Evolutionary conservation across 1,139 yeast species (phyloP), one percentile per base, ranked within the genome.

Genomic region (Hemisphaericaspora xylanilytica): DNA sequence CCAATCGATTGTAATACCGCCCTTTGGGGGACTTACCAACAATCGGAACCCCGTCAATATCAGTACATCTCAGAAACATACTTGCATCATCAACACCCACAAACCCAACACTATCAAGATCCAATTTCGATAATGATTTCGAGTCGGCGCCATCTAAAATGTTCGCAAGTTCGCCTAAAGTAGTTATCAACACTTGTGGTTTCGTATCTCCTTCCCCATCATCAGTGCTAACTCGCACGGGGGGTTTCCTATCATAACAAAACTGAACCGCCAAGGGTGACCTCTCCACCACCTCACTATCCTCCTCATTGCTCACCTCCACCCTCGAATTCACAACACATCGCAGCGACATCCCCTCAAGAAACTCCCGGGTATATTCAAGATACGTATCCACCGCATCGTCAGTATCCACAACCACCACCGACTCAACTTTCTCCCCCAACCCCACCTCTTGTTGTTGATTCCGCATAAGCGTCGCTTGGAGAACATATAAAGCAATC

Each of bases 331-430:
- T 22, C 28, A 33, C 33, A 29, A 29, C 25, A 17, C 30, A 20
- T 28, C n/a, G 12, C 8, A 29, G n/a, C 34, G 28, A 5, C 10
- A 32, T 30, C 13, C 33, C 38, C 4, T 40, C 62, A 58, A 11
- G 58, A 45, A 11, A 51, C 58, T 15, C 45, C 28, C 3, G 50
- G 42, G 22, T 37, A 39, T 50, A 46, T 5, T 38, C 18, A 27
- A 46, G 40, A 37, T 60, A 63, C 35, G 52, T 50, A 13, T 48
- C 44, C 9, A 64, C 53, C 32, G 56, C 27, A 7, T 46, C 51
- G 28, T 53, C 54, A 8, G 65, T 59, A 3, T 69, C 67, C 1
- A 59, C 67, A 4, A 65, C 28, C 18, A 64, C 53, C 3, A 62
- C 39, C 17, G 55, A 44, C 32, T 59, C 59, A 4, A 52, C 45